Conservation (phyloP, 192 early-diverging fungal species). For the Polychytrium aggregatum region DNA sequence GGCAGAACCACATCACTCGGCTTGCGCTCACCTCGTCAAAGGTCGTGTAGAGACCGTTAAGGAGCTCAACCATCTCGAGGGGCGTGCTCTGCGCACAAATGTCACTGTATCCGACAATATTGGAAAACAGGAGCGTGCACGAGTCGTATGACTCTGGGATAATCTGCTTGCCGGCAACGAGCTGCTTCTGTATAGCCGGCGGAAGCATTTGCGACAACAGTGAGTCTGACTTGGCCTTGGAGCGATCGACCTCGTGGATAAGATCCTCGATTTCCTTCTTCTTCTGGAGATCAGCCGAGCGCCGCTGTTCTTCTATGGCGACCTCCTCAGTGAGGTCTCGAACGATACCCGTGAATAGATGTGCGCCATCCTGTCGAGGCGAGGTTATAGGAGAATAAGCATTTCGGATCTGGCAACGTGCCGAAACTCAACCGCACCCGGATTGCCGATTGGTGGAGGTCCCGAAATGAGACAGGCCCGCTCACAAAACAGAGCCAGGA, state of each 20-base stretch:
- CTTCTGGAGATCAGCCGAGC: not conserved
- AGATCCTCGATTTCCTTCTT: not conserved
- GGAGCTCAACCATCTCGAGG: conserved; percentile 18
- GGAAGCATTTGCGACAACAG: conserved; percentile 22
- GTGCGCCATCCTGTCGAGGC: conserved; percentile 15
- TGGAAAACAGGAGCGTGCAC: conserved; percentile 21
- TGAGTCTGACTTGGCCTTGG: conserved; percentile 8
- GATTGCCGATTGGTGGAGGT: no score
- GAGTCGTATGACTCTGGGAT: conserved; percentile 9
- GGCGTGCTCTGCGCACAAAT: conserved; percentile 9
- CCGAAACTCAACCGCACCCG: no score
- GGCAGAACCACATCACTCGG: no score
- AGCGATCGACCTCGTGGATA: conserved; percentile 3
- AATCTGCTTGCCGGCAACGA: conserved; percentile 12
- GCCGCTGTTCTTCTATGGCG: not conserved
- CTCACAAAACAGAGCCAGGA: no score
- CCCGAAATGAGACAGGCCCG: no score
- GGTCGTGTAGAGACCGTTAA: conserved; percentile 18
- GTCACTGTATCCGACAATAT: conserved; percentile 24
- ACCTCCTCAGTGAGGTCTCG: conserved; percentile 27
- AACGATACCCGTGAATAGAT: conserved; percentile 33
- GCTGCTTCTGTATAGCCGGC: conserved; percentile 3
- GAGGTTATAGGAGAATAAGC: no score
- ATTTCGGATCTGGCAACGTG: no score
- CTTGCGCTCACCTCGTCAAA: conserved; percentile 8